These are phyloP conservation scores for Neohortaea acidophila DNA, from an alignment of 495 filamentous ascomycete genomes.

Conservation along the genomic window DNA sequence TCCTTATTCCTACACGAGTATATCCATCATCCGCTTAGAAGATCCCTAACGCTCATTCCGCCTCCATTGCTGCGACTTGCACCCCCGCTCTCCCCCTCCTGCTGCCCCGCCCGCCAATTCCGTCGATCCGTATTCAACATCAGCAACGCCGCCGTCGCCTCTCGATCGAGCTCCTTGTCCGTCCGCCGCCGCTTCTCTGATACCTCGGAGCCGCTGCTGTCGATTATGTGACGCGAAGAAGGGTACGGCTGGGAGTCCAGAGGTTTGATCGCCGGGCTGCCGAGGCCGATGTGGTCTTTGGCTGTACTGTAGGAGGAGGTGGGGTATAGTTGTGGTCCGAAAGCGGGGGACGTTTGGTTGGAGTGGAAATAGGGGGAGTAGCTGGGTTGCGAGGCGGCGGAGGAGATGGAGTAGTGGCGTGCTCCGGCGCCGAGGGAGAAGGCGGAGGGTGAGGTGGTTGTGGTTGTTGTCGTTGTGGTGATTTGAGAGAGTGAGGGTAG, in stretches of 20 bases:
- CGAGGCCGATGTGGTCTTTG: slow-evolving; percentile 4
- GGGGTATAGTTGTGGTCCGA: slow-evolving; percentile 15
- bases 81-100: slow-evolving; percentile 4
- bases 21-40: slow-evolving; percentile 18
- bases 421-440: slow-evolving; percentile 3
- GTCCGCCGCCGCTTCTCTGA: slow-evolving; percentile 12
- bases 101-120: slow-evolving; percentile 13
- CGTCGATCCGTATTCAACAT: slow-evolving; percentile 28
- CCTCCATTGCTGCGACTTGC: neutral
- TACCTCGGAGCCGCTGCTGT: slow-evolving; percentile 5
- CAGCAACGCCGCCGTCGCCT: slow-evolving; percentile 25
- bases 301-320: slow-evolving; percentile 4
- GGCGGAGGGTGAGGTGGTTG: slow-evolving; percentile 5
- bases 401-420: slow-evolving; percentile 15
- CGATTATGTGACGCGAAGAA: slow-evolving; percentile 4
- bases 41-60: slow-evolving; percentile 24
- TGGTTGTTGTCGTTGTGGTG: slow-evolving; percentile 4
- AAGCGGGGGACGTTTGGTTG: slow-evolving; percentile 22
- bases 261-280: slow-evolving; percentile 14
- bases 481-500: slow-evolving; percentile 10
- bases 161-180: slow-evolving; percentile 22
- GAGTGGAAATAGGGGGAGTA: slow-evolving; percentile 68
- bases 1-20: no score
- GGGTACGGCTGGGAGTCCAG: slow-evolving; percentile 4
- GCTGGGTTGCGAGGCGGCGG: slow-evolving; percentile 25